phyloP scores from a whole-genome alignment of 2,329 filamentous ascomycete genomes.

The Penicillium sumatraense region DNA sequence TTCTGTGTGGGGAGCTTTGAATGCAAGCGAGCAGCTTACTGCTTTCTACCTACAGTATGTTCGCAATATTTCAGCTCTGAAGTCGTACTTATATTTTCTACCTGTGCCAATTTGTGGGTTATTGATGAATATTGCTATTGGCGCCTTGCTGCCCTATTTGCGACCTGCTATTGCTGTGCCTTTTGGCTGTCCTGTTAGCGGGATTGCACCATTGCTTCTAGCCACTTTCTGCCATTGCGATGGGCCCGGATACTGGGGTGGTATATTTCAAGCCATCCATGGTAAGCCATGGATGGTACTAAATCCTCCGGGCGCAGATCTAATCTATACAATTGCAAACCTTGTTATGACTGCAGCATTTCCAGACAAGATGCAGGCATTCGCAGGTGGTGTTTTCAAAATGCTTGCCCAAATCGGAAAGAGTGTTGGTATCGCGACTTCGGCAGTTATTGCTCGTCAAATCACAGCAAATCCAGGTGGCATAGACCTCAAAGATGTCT shows the following conservation, averaged over 20 bases:
- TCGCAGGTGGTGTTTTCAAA: slow-evolving; percentile 20
- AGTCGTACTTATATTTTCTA: slow-evolving; percentile 1
- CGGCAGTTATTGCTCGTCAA: slow-evolving; percentile 13
- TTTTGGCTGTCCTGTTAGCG: slow-evolving; percentile 2
- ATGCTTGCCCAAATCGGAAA: slow-evolving; percentile 15
- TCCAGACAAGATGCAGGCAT: slow-evolving; percentile 8
- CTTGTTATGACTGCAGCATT: slow-evolving; percentile 12
- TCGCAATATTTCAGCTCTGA: background rate
- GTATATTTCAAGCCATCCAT: background rate
- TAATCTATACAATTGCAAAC: slow-evolving; percentile 4
- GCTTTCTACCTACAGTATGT: background rate
- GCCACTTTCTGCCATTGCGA: slow-evolving; percentile 40
- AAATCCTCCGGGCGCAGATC: slow-evolving; percentile 3
- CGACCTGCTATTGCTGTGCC: background rate
- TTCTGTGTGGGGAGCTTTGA: slow-evolving; percentile 38
- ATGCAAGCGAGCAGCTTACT: slow-evolving; percentile 22
- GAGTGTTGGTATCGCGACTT: slow-evolving; percentile 12
- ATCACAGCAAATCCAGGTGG: background rate
- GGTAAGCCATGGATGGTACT: too few species aligned
- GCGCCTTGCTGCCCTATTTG: background rate
- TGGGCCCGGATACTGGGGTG: slow-evolving; percentile 44
- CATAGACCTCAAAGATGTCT: background rate
- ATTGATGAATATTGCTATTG: slow-evolving; percentile 6
- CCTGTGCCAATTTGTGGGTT: background rate
- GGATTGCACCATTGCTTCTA: slow-evolving; percentile 4